These are phyloP conservation scores for Pythium apleroticum DNA, from an alignment of 352 stramenopile genomes.

Conservation along the genomic window DNA sequence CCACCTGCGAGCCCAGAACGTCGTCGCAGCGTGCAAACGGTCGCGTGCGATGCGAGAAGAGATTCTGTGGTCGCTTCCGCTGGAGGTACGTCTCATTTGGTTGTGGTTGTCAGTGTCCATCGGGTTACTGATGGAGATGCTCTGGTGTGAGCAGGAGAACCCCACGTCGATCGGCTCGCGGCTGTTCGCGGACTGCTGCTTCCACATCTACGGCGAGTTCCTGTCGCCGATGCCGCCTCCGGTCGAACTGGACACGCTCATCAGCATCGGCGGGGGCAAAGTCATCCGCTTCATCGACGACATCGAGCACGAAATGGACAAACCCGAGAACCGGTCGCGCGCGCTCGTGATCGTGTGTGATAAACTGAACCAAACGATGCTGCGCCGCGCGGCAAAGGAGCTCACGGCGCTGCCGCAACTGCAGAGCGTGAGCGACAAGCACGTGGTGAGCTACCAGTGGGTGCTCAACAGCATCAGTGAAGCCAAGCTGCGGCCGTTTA, in stretches of 20 bases:
- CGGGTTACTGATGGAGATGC: not conserved
- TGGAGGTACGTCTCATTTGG: constrained; percentile 7
- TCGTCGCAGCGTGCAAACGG: constrained; percentile 25
- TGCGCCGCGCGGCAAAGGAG: constrained; percentile 38
- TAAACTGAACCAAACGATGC: constrained; percentile 62
- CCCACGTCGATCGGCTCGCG: constrained; percentile 48
- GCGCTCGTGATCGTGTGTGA: constrained; percentile 75
- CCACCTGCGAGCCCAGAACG: constrained; percentile 31
- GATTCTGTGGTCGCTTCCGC: constrained; percentile 12
- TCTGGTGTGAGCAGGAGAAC: constrained; percentile 17
- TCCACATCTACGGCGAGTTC: constrained; percentile 76
- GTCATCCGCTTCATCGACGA: constrained; percentile 54
- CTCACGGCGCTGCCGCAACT: constrained; percentile 47
- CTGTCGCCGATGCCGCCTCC: constrained; percentile 72
- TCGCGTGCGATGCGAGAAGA: constrained; percentile 30
- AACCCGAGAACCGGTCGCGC: constrained; percentile 41
- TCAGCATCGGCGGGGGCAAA: constrained; percentile 64
- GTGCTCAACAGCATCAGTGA: constrained; percentile 88
- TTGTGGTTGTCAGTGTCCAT: not conserved
- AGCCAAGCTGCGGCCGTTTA: constrained; percentile 48
- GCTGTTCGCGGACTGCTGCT: constrained; percentile 70
- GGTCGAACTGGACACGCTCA: constrained; percentile 61
- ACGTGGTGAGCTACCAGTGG: constrained; percentile 85
- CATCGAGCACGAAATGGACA: constrained; percentile 51
- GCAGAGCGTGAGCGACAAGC: constrained; percentile 33